Percentiles rank a stretch among this genome's conserved stretches.
These are phyloP conservation scores for Jimgerdemannia flammicorona DNA, from an alignment of 192 early-diverging fungal species.

Conservation along the genomic window DNA sequence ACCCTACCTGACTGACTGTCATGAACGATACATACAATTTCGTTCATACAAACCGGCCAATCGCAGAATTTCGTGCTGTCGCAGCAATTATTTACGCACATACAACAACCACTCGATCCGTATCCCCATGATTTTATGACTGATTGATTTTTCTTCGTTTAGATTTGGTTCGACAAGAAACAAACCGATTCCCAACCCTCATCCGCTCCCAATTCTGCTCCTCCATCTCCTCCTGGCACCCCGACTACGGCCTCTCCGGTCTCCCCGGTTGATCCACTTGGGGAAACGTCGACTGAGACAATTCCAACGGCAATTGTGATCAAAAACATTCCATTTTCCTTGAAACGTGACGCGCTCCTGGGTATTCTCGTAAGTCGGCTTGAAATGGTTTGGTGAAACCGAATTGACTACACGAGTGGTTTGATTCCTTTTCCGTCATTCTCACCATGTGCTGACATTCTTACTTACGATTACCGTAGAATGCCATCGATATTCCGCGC, in stretches of 20 bases:
- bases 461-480: slow-evolving; percentile 15
- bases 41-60: too few relatives aligned
- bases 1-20: too few relatives aligned
- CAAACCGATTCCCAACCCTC: slow-evolving; percentile 1
- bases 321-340: slow-evolving; percentile 79
- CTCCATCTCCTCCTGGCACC: slow-evolving; percentile 13
- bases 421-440: background rate
- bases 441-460: background rate
- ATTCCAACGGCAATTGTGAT: slow-evolving; percentile 79
- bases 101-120: too few relatives aligned
- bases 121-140: too few relatives aligned
- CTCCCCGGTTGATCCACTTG: background rate
- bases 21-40: too few relatives aligned
- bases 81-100: too few relatives aligned
- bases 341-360: slow-evolving; percentile 73
- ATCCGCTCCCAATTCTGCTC: slow-evolving; percentile 1
- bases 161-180: slow-evolving; percentile 5
- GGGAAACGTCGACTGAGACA: slow-evolving; percentile 1
- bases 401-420: background rate
- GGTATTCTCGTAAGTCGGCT: slow-evolving; percentile 50
- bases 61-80: too few relatives aligned
- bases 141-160: background rate
- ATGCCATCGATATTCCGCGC: slow-evolving; percentile 61
- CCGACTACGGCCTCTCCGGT: slow-evolving; percentile 2
- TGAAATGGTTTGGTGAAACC: background rate